Base-by-base conservation (phyloP, 495 filamentous ascomycete species). In the Xylaria scruposa region DNA sequence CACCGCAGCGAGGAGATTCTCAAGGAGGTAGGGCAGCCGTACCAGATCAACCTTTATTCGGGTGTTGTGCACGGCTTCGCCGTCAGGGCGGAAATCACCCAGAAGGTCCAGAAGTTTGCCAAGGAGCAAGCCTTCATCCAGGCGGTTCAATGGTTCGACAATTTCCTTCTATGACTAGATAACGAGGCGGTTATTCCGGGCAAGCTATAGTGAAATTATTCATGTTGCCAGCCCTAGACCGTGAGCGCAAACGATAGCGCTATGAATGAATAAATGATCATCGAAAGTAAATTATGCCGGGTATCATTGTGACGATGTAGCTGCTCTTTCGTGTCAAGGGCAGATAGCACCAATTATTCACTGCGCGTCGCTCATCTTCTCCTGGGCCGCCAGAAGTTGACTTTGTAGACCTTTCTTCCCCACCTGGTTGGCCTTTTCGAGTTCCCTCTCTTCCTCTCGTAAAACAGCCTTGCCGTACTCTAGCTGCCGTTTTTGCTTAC, bases 111-210 rank as follows among this genome's bases (percentile, higher is more conserved):
- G 79, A 93, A 90, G 85, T 96, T 86, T 72, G 91, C 93, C 61
- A 95, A 94, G 87, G 93, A 97, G 84, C 89, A 91, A 83, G 94
- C 94, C 33, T 96, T 96, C 78, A 77, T 86, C 67, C 93, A 97
- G 84, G 93, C 93, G 66, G 85, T 94, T 58, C 77, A 80, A 59
- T 97, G 94, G 94, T 96, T 97, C 76, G 86, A 92, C 68, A 75
- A 80, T 56, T 80, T 78, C 67, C 81, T 89, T 9, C 33, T 83
- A 58, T 84, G 61, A 80, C 60, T 87, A 75, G 42, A 47, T 60
- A 19, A 36, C 1, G 26, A 72, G 12, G 33, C 19, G 8, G n/a
- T 17, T 36, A 58, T 24, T n/a, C 58, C 29, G 31, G 49, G 54
- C 6, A 67, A 59, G 54, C 42, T 72, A 26, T 71, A 59, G 46